These are phyloP conservation scores for Rhododendron griersonianum DNA, from an alignment of 148 eudicot species.

Conservation along the genomic window DNA sequence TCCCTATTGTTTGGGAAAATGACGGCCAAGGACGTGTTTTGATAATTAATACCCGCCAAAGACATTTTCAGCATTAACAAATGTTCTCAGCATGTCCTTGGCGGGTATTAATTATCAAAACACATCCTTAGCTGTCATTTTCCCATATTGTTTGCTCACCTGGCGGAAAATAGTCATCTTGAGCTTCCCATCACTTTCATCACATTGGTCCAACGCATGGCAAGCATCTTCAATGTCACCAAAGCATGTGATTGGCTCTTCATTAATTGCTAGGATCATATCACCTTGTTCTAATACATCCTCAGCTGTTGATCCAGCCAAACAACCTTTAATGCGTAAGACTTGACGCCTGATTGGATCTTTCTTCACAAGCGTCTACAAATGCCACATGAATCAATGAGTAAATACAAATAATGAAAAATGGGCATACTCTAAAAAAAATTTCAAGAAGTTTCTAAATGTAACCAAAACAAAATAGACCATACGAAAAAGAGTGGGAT, in stretches of 20 bases:
- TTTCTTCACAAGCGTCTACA: constrained; percentile 79
- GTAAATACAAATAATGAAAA: neutral
- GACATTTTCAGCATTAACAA: too few relatives aligned
- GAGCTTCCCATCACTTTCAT: constrained; percentile 54
- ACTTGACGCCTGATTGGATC: constrained; percentile 93
- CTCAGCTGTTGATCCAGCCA: constrained; percentile 91
- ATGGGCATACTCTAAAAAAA: neutral
- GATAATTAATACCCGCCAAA: too few relatives aligned
- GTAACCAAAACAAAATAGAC: neutral
- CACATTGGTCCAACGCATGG: constrained; percentile 54
- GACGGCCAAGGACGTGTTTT: too few relatives aligned
- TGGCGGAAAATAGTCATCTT: constrained; percentile 77
- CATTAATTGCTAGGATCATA: constrained; percentile 85
- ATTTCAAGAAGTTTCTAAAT: neutral
- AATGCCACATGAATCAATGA: constrained; percentile 12
- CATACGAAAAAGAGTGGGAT: neutral
- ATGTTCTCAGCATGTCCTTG: too few relatives aligned
- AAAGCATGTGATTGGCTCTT: constrained; percentile 79
- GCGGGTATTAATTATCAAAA: too few relatives aligned
- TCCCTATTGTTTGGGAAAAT: too few relatives aligned
- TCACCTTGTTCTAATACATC: constrained; percentile 85
- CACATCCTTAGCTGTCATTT: too few relatives aligned
- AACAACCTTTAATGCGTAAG: constrained; percentile 87
- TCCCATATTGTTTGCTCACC: constrained; percentile 31
- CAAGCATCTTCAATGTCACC: constrained; percentile 90